phyloP scores from a whole-genome alignment of 73 alveolate species.

The Paraurostyla sp. region DNA sequence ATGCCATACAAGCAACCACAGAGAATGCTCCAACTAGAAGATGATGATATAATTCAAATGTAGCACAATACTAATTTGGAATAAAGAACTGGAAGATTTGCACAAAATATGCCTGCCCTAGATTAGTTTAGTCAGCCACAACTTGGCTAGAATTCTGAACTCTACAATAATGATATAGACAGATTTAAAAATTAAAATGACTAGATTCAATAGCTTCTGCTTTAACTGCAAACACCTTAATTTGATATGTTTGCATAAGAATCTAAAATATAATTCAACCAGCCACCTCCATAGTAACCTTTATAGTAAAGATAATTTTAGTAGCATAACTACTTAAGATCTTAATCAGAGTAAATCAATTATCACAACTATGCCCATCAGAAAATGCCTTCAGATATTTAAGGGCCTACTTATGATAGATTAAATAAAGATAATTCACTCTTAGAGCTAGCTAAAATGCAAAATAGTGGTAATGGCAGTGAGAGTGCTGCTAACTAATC shows the following conservation, averaged over 20 bases:
- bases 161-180: background rate
- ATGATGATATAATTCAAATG: constrained; percentile 20
- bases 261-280: background rate
- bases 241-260: background rate
- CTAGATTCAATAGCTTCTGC: background rate
- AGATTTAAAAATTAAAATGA: constrained; percentile 26
- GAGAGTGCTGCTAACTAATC: background rate
- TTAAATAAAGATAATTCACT: constrained; percentile 11
- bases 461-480: constrained; percentile 34
- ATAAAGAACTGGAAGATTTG: constrained; percentile 9
- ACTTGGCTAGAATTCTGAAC: background rate
- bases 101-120: background rate
- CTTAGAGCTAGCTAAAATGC: constrained; percentile 15
- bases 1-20: background rate
- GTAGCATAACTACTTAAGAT: background rate
- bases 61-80: background rate
- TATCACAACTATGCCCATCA: background rate
- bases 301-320: background rate
- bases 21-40: constrained; percentile 14
- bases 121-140: background rate
- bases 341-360: background rate
- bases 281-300: background rate
- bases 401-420: background rate
- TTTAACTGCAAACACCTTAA: background rate
- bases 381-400: background rate